Evolutionary conservation across 2,329 filamentous ascomycete genomes (phyloP).

Genomic region (Fusarium floridanum): DNA sequence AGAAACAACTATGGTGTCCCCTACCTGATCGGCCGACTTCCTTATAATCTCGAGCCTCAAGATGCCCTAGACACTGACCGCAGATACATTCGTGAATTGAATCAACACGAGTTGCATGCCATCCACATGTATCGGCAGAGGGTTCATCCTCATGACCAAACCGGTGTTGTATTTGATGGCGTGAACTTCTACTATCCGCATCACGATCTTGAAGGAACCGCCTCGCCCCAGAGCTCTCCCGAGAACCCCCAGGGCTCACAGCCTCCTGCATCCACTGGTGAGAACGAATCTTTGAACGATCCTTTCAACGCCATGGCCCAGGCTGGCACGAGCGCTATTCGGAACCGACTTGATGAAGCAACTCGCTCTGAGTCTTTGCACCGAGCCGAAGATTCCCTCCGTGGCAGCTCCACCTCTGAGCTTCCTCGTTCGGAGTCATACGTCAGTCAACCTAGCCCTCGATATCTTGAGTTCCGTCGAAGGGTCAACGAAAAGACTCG

Average conservation of each 20-base stretch:
- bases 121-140: slow-evolving; percentile 73
- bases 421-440: slow-evolving; percentile 43
- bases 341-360: slow-evolving; percentile 43
- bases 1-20: slow-evolving; percentile 49
- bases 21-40: slow-evolving; percentile 68
- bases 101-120: slow-evolving; percentile 69
- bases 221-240: not conserved
- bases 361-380: slow-evolving; percentile 53
- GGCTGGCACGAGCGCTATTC: slow-evolving; percentile 25
- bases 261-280: not conserved
- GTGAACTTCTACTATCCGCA: slow-evolving; percentile 74
- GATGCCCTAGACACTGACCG: slow-evolving; percentile 62
- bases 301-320: slow-evolving; percentile 33
- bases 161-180: slow-evolving; percentile 72
- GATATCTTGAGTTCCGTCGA: slow-evolving; percentile 46
- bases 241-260: slow-evolving; percentile 8
- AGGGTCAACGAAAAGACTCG: slow-evolving; percentile 27
- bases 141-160: slow-evolving; percentile 62
- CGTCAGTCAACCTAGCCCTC: slow-evolving; percentile 40
- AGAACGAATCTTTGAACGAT: slow-evolving; percentile 37
- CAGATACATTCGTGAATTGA: slow-evolving; percentile 68
- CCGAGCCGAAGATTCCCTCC: slow-evolving; percentile 38
- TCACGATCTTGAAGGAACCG: slow-evolving; percentile 47
- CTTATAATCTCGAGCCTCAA: slow-evolving; percentile 58
- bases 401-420: slow-evolving; percentile 34